A percentile compares a stretch with the other conserved stretches of the same genome.
These are phyloP conservation scores for Macrocystidia cucumis DNA, from an alignment of 1,284 basidiomycete genomes.

Conservation along the genomic window DNA sequence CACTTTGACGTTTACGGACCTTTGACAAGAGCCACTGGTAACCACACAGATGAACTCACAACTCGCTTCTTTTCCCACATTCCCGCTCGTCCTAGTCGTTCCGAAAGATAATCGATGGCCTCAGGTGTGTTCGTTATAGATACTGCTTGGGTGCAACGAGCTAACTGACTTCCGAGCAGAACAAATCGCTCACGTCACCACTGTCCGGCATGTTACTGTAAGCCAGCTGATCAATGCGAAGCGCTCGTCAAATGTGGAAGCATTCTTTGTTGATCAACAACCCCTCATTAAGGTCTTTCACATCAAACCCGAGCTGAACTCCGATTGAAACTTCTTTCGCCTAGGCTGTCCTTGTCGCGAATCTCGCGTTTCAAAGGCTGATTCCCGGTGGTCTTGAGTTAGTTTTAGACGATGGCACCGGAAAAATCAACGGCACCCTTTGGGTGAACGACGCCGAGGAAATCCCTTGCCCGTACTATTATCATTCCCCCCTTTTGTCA, in stretches of 20 bases:
- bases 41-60: too few species aligned
- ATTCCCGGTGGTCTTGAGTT: slow-evolving; percentile 11
- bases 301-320: neutral
- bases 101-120: too few species aligned
- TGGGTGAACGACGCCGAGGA: slow-evolving; percentile 9
- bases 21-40: too few species aligned
- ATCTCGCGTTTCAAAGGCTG: slow-evolving; percentile 12
- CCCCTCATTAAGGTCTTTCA: slow-evolving; percentile 9
- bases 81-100: too few species aligned
- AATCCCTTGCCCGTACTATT: slow-evolving; percentile 10
- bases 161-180: neutral
- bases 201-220: slow-evolving; percentile 12
- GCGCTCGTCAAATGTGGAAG: slow-evolving; percentile 8
- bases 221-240: slow-evolving; percentile 10
- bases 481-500: neutral
- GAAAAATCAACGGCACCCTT: slow-evolving; percentile 16
- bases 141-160: neutral
- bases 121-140: slow-evolving; percentile 34
- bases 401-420: slow-evolving; percentile 23
- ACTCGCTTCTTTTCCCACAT: too few species aligned
- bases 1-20: too few species aligned
- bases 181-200: neutral
- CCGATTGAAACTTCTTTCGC: slow-evolving; percentile 1
- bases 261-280: slow-evolving; percentile 11
- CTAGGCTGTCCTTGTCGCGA: slow-evolving; percentile 22